A percentile compares a stretch with the other conserved stretches of the same genome.
These are phyloP conservation scores for Wallemia hederae DNA, from an alignment of 1,284 basidiomycete genomes.

Conservation along the genomic window DNA sequence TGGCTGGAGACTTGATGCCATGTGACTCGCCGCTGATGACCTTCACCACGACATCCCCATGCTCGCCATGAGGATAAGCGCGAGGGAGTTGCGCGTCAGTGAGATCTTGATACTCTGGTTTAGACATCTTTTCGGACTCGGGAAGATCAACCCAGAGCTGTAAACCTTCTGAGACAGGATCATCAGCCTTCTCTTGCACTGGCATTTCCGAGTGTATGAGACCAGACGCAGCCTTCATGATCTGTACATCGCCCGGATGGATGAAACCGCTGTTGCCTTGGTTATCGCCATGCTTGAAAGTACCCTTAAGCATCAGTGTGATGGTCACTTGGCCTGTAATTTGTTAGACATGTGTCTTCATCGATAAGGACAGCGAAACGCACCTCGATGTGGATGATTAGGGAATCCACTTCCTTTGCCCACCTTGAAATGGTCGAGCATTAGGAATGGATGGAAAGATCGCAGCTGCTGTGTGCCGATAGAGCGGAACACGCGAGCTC, in stretches of 20 bases:
- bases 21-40: constrained; percentile 71
- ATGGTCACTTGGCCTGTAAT: background rate
- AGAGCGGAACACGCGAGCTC: background rate
- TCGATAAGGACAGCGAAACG: background rate
- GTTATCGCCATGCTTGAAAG: background rate
- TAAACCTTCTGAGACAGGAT: constrained; percentile 41
- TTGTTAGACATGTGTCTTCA: background rate
- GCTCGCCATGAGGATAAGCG: constrained; percentile 36
- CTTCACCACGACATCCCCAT: constrained; percentile 41
- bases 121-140: constrained; percentile 50
- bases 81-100: constrained; percentile 26
- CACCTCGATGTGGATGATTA: background rate
- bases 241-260: background rate
- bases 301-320: background rate
- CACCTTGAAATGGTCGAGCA: background rate
- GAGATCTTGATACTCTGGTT: constrained; percentile 23
- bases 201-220: constrained; percentile 35
- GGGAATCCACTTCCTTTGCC: background rate
- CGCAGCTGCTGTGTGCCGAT: background rate
- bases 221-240: background rate
- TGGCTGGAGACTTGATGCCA: constrained; percentile 57
- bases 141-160: constrained; percentile 91
- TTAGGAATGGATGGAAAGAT: background rate
- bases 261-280: background rate
- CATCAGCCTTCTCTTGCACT: constrained; percentile 28